Percentiles rank a stretch among this genome's conserved stretches.
Conservation (phyloP, 345 rosid genomes). For the Kandelia obovata region DNA sequence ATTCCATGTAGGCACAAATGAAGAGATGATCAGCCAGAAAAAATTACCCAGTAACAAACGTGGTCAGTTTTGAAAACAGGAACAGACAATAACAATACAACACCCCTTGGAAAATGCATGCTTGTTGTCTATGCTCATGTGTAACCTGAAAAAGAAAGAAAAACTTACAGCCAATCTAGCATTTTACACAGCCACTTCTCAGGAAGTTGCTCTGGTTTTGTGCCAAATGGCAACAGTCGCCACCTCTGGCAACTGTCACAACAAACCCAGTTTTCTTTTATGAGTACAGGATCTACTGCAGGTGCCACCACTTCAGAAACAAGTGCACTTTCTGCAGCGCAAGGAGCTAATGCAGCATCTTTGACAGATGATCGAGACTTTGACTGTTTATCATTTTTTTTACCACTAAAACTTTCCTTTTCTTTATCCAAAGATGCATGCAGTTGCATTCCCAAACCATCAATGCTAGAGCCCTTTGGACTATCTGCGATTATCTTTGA, state of each 20-base stretch:
- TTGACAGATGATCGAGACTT: constrained; percentile 21
- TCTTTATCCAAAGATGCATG: constrained; percentile 23
- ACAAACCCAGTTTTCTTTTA: constrained; percentile 51
- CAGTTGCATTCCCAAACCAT: constrained; percentile 21
- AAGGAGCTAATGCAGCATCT: constrained; percentile 28
- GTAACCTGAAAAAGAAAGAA: neutral
- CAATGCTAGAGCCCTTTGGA: constrained; percentile 22
- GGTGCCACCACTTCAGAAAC: constrained; percentile 32
- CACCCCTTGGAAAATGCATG: neutral
- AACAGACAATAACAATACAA: neutral
- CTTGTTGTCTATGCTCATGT: neutral
- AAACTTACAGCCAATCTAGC: constrained; percentile 83
- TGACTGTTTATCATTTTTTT: constrained; percentile 24
- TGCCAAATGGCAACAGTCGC: constrained; percentile 60
- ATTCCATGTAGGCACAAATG: neutral
- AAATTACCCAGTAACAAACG: neutral
- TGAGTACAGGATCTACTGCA: constrained; percentile 24
- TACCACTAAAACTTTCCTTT: constrained; percentile 32
- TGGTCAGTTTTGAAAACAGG: neutral
- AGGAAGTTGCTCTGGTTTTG: constrained; percentile 52
- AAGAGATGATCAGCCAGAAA: neutral
- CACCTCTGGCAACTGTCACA: constrained; percentile 67
- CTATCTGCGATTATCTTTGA: constrained; percentile 21
- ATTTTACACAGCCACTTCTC: constrained; percentile 73
- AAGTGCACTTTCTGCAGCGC: constrained; percentile 22